phyloP scores from a whole-genome alignment of 306 rosid species.

The Prunus kanzakura region DNA sequence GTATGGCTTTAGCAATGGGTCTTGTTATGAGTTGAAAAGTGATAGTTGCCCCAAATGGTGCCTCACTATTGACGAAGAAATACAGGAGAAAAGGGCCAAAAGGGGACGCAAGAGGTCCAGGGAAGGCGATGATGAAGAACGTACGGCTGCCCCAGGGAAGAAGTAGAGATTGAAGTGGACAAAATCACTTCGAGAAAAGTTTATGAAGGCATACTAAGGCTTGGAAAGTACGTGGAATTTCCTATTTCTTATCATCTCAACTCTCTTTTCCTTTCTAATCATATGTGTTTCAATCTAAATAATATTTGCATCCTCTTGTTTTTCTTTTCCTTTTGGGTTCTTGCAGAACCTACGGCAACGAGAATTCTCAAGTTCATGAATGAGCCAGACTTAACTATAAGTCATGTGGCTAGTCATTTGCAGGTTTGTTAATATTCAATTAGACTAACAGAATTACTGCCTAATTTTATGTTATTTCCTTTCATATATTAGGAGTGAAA shows the following conservation, averaged over 20 bases:
- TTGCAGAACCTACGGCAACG: slow-evolving; percentile 57
- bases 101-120: neutral
- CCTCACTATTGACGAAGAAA: neutral
- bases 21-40: too few relatives aligned
- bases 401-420: slow-evolving; percentile 61
- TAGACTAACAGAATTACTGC: too few relatives aligned
- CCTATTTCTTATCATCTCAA: neutral
- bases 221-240: slow-evolving; percentile 46
- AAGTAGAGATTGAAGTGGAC: slow-evolving; percentile 44
- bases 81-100: neutral
- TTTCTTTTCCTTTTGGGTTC: neutral
- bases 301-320: too few relatives aligned
- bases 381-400: slow-evolving; percentile 51
- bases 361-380: slow-evolving; percentile 55
- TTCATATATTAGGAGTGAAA: neutral
- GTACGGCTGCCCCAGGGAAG: slow-evolving; percentile 24
- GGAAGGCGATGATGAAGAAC: neutral
- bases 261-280: neutral
- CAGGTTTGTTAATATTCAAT: slow-evolving; percentile 38
- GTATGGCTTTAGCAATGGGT: too few relatives aligned
- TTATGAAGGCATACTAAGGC: slow-evolving; percentile 44
- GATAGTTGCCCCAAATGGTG: too few relatives aligned
- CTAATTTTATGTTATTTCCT: neutral
- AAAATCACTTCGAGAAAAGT: slow-evolving; percentile 48
- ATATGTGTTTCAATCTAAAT: too few relatives aligned